Conservation (phyloP, 495 filamentous ascomycete genomes). For the Monascus purpureus region DNA sequence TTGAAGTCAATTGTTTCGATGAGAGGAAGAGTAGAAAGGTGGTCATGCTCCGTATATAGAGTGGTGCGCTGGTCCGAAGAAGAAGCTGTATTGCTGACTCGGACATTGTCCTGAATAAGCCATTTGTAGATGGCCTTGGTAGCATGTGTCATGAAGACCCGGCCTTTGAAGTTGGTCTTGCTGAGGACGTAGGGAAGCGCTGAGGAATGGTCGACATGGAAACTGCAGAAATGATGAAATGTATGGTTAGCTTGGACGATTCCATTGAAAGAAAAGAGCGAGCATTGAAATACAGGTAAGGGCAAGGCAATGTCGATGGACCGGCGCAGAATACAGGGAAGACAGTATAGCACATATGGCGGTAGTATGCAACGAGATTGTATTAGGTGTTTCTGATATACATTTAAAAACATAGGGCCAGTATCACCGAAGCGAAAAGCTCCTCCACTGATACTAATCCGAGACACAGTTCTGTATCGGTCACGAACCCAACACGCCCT, state of each 20-base stretch:
- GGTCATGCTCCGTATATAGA: slow-evolving; percentile 88
- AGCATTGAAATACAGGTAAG: too few relatives aligned
- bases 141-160: slow-evolving; percentile 97
- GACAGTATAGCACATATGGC: slow-evolving; percentile 7
- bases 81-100: slow-evolving; percentile 65
- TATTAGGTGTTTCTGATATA: slow-evolving; percentile 20
- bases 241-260: slow-evolving; percentile 17
- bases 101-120: slow-evolving; percentile 91
- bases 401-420: slow-evolving; percentile 9
- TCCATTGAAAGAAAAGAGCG: too few relatives aligned
- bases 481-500: slow-evolving; percentile 1
- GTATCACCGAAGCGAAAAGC: slow-evolving; percentile 7
- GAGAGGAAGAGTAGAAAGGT: slow-evolving; percentile 75
- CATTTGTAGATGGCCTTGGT: slow-evolving; percentile 99
- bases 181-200: slow-evolving; percentile 92
- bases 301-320: too few relatives aligned
- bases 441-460: slow-evolving; percentile 1
- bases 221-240: slow-evolving; percentile 39
- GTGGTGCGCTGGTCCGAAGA: slow-evolving; percentile 59
- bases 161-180: slow-evolving; percentile 92
- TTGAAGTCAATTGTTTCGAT: slow-evolving; percentile 98
- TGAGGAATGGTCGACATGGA: slow-evolving; percentile 94
- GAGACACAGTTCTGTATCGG: neutral
- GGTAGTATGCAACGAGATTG: slow-evolving; percentile 12
- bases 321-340: slow-evolving; percentile 12